Evolutionary conservation across 164 flowering plant species (phyloP).

Genomic region (Platanus orientalis): DNA sequence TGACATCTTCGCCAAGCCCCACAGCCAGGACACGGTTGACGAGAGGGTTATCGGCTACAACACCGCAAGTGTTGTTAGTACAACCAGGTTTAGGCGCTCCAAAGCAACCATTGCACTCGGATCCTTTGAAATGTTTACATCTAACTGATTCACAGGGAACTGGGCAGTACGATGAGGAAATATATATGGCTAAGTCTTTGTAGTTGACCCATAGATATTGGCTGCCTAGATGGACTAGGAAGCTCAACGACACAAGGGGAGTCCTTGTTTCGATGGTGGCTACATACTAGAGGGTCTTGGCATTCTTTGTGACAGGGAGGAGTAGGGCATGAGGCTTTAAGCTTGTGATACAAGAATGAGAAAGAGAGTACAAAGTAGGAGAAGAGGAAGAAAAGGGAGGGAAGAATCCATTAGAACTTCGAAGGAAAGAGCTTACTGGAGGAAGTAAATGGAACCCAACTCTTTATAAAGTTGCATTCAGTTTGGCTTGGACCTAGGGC

Average conservation of each 20-base stretch:
- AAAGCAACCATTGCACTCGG: not conserved
- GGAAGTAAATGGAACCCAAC: no score
- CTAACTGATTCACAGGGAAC: not conserved
- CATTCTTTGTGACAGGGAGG: no score
- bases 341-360: no score
- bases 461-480: no score
- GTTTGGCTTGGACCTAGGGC: no score
- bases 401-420: no score
- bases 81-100: not conserved
- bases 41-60: not conserved
- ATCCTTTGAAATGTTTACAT: not conserved
- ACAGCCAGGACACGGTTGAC: not conserved
- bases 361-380: no score
- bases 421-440: no score
- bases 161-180: not conserved
- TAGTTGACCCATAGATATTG: not conserved
- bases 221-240: not conserved
- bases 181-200: not conserved
- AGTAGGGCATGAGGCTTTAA: no score
- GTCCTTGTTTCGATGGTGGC: not conserved
- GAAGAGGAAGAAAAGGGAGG: no score
- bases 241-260: not conserved
- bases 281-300: not conserved
- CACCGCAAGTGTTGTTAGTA: not conserved
- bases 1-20: not conserved